Evolutionary conservation across 208 protist genomes (phyloP).

Genomic region (Leishmania braziliensis): DNA sequence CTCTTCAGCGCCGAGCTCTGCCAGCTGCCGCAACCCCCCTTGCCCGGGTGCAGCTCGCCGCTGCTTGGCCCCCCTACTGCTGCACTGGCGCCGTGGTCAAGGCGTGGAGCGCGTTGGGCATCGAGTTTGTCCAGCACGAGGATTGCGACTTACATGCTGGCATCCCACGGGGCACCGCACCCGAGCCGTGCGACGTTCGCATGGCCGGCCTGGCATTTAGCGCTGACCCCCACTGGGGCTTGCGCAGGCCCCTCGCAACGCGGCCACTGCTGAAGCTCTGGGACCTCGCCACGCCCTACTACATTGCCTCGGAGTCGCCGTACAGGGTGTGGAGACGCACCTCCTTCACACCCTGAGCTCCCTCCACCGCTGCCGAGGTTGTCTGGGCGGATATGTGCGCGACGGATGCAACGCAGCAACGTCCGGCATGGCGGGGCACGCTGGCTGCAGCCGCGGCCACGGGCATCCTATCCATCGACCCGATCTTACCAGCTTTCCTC

Average conservation of each 20-base stretch:
- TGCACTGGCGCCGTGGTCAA: conserved; percentile 64
- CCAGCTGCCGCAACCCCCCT: conserved; percentile 53
- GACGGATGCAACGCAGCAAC: background rate
- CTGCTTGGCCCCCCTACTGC: conserved; percentile 90
- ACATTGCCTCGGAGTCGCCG: conserved; percentile 71
- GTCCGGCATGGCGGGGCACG: background rate
- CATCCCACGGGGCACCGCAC: conserved; percentile 43
- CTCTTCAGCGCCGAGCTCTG: conserved; percentile 55
- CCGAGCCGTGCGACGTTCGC: conserved; percentile 74
- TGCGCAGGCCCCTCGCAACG: conserved; percentile 50
- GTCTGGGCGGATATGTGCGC: conserved; percentile 29
- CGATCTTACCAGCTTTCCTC: conserved; percentile 44
- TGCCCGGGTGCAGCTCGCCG: conserved; percentile 45
- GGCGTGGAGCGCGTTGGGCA: conserved; percentile 53
- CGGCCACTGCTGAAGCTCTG: conserved; percentile 47
- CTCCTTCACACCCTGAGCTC: conserved; percentile 28
- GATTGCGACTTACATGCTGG: conserved; percentile 88
- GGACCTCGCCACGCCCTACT: conserved; percentile 74
- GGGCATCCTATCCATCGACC: conserved; percentile 15
- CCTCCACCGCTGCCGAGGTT: conserved; percentile 16
- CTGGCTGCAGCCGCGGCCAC: background rate
- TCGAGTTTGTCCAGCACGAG: conserved; percentile 78
- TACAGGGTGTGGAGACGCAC: conserved; percentile 43
- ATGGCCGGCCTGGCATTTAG: conserved; percentile 84
- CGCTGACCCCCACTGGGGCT: conserved; percentile 69